phyloP scores from a whole-genome alignment of 768 basidiomycete genomes.

The Phylloporus sp. region DNA sequence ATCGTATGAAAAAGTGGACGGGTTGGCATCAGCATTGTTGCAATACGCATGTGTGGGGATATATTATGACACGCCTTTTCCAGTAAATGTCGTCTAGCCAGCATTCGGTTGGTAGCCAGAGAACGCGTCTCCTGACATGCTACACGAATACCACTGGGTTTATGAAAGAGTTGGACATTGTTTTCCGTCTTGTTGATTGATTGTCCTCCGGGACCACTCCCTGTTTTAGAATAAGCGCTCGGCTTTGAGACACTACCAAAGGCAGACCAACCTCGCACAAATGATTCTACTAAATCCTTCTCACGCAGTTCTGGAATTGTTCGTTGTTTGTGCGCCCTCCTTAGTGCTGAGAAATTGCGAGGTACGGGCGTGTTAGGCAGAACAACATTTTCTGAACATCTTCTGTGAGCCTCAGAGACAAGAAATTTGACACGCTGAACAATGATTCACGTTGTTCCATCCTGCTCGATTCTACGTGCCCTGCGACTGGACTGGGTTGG shows the following conservation, averaged over 20 bases:
- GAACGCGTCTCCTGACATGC: constrained; percentile 88
- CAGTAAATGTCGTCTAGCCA: constrained; percentile 66
- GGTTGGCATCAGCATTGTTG: constrained; percentile 16
- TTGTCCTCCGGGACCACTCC: constrained; percentile 93
- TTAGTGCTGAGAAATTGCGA: constrained; percentile 64
- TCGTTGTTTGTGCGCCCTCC: constrained; percentile 62
- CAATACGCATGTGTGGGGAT: constrained; percentile 12
- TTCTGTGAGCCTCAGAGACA: constrained; percentile 25
- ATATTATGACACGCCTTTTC: constrained; percentile 61
- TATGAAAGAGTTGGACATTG: constrained; percentile 85
- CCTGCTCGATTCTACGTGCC: constrained; percentile 41
- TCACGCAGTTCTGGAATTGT: constrained; percentile 64
- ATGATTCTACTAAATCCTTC: constrained; percentile 79
- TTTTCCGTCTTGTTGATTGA: constrained; percentile 94
- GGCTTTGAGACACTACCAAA: neutral
- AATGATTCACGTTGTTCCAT: constrained; percentile 24
- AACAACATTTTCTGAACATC: constrained; percentile 31
- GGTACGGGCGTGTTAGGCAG: constrained; percentile 24
- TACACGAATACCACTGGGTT: constrained; percentile 83
- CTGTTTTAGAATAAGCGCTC: constrained; percentile 36
- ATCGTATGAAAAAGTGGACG: constrained; percentile 2
- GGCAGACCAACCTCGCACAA: constrained; percentile 68
- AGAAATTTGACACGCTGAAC: constrained; percentile 26
- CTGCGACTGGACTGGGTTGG: constrained; percentile 44
- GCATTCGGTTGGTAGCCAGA: constrained; percentile 67